phyloP scores from a whole-genome alignment of 2,329 filamentous ascomycete species.

The Monosporascus cannonballus region DNA sequence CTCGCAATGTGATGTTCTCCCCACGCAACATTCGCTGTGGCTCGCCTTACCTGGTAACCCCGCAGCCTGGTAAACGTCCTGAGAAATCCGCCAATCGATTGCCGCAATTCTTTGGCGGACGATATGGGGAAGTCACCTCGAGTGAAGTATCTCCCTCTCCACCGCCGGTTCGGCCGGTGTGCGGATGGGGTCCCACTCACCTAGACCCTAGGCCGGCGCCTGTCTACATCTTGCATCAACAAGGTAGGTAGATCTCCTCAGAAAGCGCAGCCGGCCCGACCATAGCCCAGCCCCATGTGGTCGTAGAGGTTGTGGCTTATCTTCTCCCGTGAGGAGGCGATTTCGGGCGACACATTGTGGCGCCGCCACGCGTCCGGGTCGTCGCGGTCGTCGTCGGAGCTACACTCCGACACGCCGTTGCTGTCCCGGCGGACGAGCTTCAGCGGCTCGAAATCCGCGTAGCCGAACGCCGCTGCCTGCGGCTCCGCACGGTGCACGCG shows the following conservation, averaged over 20 bases:
- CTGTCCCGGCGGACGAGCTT: slow-evolving; percentile 14
- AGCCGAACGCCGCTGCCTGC: not conserved
- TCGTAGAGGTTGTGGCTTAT: not conserved
- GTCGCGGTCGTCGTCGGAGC: slow-evolving; percentile 9
- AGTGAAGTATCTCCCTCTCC: too few relatives aligned
- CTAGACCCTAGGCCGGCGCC: not conserved
- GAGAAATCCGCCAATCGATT: too few relatives aligned
- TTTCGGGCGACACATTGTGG: slow-evolving; percentile 13
- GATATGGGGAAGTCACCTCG: too few relatives aligned
- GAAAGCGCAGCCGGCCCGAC: slow-evolving; percentile 1
- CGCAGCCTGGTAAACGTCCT: too few relatives aligned
- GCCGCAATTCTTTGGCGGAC: too few relatives aligned
- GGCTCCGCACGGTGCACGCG: not conserved
- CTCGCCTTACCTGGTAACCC: too few relatives aligned
- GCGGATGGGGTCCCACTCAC: not conserved
- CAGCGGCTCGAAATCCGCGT: not conserved
- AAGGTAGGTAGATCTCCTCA: not conserved
- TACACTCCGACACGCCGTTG: slow-evolving; percentile 18
- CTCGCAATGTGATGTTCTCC: too few relatives aligned
- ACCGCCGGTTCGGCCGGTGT: too few relatives aligned
- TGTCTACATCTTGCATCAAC: too few relatives aligned
- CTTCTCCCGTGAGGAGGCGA: not conserved
- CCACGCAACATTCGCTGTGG: too few relatives aligned
- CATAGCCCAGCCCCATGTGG: slow-evolving; percentile 2
- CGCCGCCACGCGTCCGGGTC: not conserved